A percentile compares a stretch with the other conserved stretches of the same genome.
Evolutionary conservation across 495 filamentous ascomycete genomes (phyloP).

Genomic region (Neurospora sp.): DNA sequence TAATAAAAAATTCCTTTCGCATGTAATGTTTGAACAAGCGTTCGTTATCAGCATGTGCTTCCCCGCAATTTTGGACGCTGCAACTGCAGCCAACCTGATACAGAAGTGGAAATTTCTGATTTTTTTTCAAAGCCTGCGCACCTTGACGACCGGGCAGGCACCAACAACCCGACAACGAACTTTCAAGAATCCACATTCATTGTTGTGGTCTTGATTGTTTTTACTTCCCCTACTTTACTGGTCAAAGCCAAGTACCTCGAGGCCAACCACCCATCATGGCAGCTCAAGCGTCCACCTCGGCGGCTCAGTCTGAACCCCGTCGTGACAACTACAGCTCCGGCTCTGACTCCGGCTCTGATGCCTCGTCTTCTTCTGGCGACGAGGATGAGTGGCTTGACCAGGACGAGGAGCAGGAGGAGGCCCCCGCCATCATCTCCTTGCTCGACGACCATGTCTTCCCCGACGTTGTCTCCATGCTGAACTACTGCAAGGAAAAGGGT

Average conservation of each 20-base stretch:
- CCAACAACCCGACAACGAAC: background rate
- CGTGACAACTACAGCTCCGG: conserved; percentile 5
- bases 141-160: background rate
- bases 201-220: background rate
- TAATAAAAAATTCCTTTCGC: background rate
- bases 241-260: background rate
- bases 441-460: conserved; percentile 59
- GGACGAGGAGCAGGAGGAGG: conserved; percentile 49
- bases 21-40: background rate
- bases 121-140: background rate
- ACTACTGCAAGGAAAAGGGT: conserved; percentile 56
- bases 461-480: conserved; percentile 55
- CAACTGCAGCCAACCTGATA: background rate
- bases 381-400: conserved; percentile 78
- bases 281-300: background rate
- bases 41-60: background rate
- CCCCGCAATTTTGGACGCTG: background rate
- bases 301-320: conserved; percentile 3
- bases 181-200: background rate
- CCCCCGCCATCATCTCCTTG: conserved; percentile 54
- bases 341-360: conserved; percentile 3
- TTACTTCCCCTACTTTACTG: background rate
- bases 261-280: background rate
- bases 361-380: conserved; percentile 22
- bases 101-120: background rate